Evolutionary conservation across 257 asterid species (phyloP).

Genomic region (Thymus quinquecostatus): DNA sequence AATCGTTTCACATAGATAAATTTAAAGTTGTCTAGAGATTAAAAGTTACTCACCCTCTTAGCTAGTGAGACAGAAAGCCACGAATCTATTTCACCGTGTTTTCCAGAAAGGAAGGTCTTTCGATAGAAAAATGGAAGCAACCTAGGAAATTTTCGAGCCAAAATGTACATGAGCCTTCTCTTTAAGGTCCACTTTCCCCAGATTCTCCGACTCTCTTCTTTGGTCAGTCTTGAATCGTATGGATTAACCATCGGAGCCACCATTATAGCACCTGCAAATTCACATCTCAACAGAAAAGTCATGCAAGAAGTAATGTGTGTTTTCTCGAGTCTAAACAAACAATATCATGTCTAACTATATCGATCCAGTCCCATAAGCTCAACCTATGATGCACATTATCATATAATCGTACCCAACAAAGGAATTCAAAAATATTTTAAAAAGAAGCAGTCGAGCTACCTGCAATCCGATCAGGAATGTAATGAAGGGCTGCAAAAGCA

Average conservation of each 20-base stretch:
- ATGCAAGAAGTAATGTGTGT: slow-evolving; percentile 4
- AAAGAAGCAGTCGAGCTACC: slow-evolving; percentile 44
- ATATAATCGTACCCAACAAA: not conserved
- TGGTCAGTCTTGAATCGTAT: slow-evolving; percentile 77
- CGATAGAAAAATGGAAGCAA: slow-evolving; percentile 70
- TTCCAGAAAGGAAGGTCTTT: slow-evolving; percentile 83
- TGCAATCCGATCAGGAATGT: slow-evolving; percentile 90
- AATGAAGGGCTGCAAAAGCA: slow-evolving; percentile 92
- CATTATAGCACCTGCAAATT: slow-evolving; percentile 81
- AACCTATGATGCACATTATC: not conserved
- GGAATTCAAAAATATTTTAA: not conserved
- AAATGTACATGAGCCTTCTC: slow-evolving; percentile 62
- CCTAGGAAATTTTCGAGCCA: slow-evolving; percentile 76
- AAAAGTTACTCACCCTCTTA: slow-evolving; percentile 52
- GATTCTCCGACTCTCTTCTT: slow-evolving; percentile 71
- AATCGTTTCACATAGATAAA: not conserved
- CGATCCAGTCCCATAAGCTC: not conserved
- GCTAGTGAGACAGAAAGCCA: slow-evolving; percentile 72
- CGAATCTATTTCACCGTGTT: slow-evolving; percentile 64
- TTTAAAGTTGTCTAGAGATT: no score
- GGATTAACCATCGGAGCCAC: slow-evolving; percentile 94
- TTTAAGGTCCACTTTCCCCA: slow-evolving; percentile 77
- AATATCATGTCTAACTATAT: not conserved
- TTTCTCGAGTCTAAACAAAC: slow-evolving; percentile 4
- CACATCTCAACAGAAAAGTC: not conserved